Evolutionary conservation across 2,329 filamentous ascomycete species (phyloP).

Genomic region (Clarireedia monteithiana): DNA sequence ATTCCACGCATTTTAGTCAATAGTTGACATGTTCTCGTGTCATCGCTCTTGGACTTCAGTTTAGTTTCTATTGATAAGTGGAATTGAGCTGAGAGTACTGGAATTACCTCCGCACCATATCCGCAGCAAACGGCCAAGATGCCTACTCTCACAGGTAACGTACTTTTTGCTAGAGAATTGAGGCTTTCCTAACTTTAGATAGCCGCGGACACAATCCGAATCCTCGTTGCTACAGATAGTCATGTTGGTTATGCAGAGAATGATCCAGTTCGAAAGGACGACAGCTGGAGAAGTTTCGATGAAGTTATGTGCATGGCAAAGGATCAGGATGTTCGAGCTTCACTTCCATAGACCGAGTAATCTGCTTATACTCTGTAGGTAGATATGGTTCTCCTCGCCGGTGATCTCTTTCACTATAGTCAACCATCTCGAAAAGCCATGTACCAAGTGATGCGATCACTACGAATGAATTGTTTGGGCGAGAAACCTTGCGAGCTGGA

Average conservation of each 20-base stretch:
- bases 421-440: slow-evolving; percentile 92
- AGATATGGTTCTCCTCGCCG: slow-evolving; percentile 93
- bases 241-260: slow-evolving; percentile 96
- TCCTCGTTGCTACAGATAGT: slow-evolving; percentile 90
- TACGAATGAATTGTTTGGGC: slow-evolving; percentile 88
- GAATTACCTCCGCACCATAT: background rate
- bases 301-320: slow-evolving; percentile 88
- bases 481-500: slow-evolving; percentile 94
- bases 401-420: slow-evolving; percentile 96
- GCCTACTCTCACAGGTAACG: slow-evolving; percentile 20
- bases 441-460: slow-evolving; percentile 93
- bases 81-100: background rate
- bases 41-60: background rate
- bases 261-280: slow-evolving; percentile 88
- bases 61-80: background rate
- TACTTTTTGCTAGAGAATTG: background rate
- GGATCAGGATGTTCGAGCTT: slow-evolving; percentile 59
- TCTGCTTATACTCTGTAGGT: slow-evolving; percentile 40
- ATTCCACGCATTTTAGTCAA: background rate
- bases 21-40: background rate
- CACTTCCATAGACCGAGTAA: background rate
- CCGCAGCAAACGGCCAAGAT: slow-evolving; percentile 13
- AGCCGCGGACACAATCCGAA: slow-evolving; percentile 76
- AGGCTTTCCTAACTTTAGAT: slow-evolving; percentile 5
- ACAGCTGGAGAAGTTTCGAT: slow-evolving; percentile 94